Conservation (phyloP, 2,329 filamentous ascomycete genomes). For the Colletotrichum falcatum region DNA sequence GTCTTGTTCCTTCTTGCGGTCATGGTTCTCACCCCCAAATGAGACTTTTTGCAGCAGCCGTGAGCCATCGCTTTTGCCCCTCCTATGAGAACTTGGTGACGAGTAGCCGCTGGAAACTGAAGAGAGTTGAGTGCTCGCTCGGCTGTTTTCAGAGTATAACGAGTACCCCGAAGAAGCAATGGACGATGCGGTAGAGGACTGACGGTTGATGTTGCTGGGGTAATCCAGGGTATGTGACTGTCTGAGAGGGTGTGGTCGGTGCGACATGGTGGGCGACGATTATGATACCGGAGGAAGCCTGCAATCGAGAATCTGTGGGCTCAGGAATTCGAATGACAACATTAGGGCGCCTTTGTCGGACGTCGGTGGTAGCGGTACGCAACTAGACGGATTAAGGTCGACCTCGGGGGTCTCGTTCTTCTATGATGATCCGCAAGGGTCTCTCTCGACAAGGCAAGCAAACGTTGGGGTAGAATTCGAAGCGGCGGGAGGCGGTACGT, state of each 20-base stretch:
- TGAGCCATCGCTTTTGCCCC: conserved; percentile 80
- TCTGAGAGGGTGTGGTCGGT: conserved; percentile 68
- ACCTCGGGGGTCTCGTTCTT: conserved; percentile 20
- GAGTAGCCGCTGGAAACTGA: conserved; percentile 73
- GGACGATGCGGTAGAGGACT: conserved; percentile 78
- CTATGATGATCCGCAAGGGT: conserved; percentile 11
- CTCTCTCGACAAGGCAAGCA: background rate
- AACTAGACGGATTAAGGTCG: conserved; percentile 25
- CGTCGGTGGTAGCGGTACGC: conserved; percentile 25
- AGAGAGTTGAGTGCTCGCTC: conserved; percentile 79
- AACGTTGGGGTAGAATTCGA: conserved; percentile 20
- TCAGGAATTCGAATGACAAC: conserved; percentile 45
- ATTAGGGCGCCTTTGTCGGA: conserved; percentile 44
- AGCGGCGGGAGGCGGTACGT: conserved; percentile 15
- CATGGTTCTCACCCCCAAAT: conserved; percentile 48
- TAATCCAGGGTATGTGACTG: conserved; percentile 67
- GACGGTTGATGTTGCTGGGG: conserved; percentile 62
- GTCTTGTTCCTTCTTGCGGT: conserved; percentile 61
- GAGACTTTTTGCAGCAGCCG: conserved; percentile 58
- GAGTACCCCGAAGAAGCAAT: conserved; percentile 79
- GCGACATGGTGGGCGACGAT: conserved; percentile 61
- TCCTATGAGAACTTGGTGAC: conserved; percentile 68
- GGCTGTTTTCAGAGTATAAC: conserved; percentile 68
- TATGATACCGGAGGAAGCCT: conserved; percentile 43
- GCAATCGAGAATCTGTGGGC: conserved; percentile 43